Base-by-base conservation (phyloP, 2,329 filamentous ascomycete species). In the Aureobasidium sp. region DNA sequence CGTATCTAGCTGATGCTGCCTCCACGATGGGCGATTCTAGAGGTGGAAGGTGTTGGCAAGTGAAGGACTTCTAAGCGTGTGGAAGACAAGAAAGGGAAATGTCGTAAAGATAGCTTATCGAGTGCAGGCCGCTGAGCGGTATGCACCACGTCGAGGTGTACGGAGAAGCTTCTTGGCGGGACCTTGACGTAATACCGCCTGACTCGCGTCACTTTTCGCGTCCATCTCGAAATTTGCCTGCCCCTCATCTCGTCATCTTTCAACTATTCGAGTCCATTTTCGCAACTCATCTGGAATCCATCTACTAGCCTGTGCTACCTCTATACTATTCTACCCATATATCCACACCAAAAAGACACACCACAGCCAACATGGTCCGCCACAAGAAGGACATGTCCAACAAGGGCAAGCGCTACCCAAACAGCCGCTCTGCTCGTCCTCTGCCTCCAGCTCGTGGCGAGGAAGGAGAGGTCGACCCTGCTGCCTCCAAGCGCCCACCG, bases 1-100 rank as follows among this genome's bases (percentile, higher is more conserved):
- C 94, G 82, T 95, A 96, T 74, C 94, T 88, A 77, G 92, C 92
- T 74, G 92, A 95, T 74, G 92, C 88, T 74, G 94, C 93, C 84
- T 97, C 93, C 93, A 97, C 73, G 58, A 22, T 67, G 65, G 57
- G 61, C 25, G 42, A 63, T 39, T 48, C 11, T 31, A 34, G 31
- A 4, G 17, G 39, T 37, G 48, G 45, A n/a, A 29, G 22, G 25
- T 37, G 36, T 31, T n/a, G 48, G 25, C 25, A 44, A 39, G 45
- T 12, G 20, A 42, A 15, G n/a, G 52, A 31, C 27, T 45, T 27
- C 2, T 27, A 14, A 27, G 27, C 45, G 47, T 51, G 29, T 7
- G 29, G 34, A 3, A 25, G 37, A 44, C 12, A 57, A 15, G 34
- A 15, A 17, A 25, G 29, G 5, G 14, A 39, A 39, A 22, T 27